Evolutionary conservation across 331 rosid species (phyloP).

Genomic region (Malus hybrid): DNA sequence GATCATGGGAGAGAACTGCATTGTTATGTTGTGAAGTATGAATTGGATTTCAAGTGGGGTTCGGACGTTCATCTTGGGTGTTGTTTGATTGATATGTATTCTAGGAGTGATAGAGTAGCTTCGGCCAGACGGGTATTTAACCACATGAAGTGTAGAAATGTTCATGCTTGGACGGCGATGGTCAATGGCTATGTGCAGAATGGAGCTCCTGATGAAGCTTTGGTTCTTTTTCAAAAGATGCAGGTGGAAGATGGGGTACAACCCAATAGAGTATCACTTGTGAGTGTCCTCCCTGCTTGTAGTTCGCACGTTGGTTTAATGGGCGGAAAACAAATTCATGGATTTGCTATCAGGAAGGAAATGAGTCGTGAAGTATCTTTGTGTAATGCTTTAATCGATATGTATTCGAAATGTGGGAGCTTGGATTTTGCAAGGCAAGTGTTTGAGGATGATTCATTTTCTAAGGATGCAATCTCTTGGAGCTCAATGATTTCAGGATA

Average conservation of each 20-base stretch:
- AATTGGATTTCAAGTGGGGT: slow-evolving; percentile 27
- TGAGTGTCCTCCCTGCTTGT: slow-evolving; percentile 70
- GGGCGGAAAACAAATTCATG: slow-evolving; percentile 67
- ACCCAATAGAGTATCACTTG: slow-evolving; percentile 61
- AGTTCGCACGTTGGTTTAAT: slow-evolving; percentile 44
- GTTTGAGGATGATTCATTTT: slow-evolving; percentile 42
- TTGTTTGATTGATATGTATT: slow-evolving; percentile 79
- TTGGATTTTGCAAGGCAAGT: slow-evolving; percentile 47
- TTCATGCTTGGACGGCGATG: slow-evolving; percentile 74
- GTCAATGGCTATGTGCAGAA: slow-evolving; percentile 54
- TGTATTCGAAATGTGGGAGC: slow-evolving; percentile 79
- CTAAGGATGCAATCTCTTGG: slow-evolving; percentile 64
- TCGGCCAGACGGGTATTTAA: slow-evolving; percentile 51
- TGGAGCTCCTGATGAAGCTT: slow-evolving; percentile 50
- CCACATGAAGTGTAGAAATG: slow-evolving; percentile 50
- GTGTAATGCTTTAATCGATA: slow-evolving; percentile 64
- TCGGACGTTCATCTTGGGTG: slow-evolving; percentile 64
- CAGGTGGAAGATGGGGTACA: slow-evolving; percentile 43
- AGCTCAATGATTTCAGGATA: slow-evolving; percentile 71
- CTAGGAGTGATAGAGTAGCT: slow-evolving; percentile 40
- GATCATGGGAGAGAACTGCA: slow-evolving; percentile 70
- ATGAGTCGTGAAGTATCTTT: slow-evolving; percentile 37
- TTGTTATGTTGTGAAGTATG: slow-evolving; percentile 54
- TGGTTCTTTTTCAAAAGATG: slow-evolving; percentile 49
- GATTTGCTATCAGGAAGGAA: slow-evolving; percentile 46